Base-by-base conservation (phyloP, 2,329 filamentous ascomycete species). In the Aspergillus latus region DNA sequence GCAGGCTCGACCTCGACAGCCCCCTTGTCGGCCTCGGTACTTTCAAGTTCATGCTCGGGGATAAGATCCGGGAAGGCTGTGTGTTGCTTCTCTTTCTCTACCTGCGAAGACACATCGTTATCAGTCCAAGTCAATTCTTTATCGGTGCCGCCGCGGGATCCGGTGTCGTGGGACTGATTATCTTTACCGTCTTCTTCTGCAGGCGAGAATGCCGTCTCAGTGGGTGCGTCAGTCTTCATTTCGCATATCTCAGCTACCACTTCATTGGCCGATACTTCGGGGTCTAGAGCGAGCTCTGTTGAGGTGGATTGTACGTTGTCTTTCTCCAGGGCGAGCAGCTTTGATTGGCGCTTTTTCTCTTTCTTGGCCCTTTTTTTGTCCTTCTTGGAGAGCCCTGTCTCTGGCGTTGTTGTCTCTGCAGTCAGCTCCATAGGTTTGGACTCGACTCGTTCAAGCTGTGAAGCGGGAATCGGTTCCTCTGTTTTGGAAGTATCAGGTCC, bases 341-440 rank as follows among this genome's bases (percentile, higher is more conserved):
- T 69, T 11, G 71, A 73, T 39, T 69, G 66, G 45, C 66, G 69
- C 58, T 68, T 72, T 59, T 72, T 52, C 7, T 56, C 49, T 40
- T 80, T 80, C 61, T 80, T 81, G 9, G 70, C 76, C 61, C 80
- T 82, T 63, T 78, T 75, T 59, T 75, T 78, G 54, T 67, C 66
- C 49, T 76, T 68, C 44, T 61, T 66, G 8, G 62, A 40, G 36
- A 59, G 42, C 26, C 8, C 52, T 3, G n/a, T 8, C 15, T 60
- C 49, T 34, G 56, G 58, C 16, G 61, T 61, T n/a, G 37, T 29
- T 26, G 34, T 45, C 15, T 58, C 48, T 7, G 40, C 49, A 47
- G 39, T 16, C 47, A 54, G 45, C 8, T 40, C 49, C 8, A 30
- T 13, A 21, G 26, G 40, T 5, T 48, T 43, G 15, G 54, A 13